Evolutionary conservation across 129 eudicot species (phyloP), one percentile per base, ranked within the genome.

Genomic region (Arctium minus): DNA sequence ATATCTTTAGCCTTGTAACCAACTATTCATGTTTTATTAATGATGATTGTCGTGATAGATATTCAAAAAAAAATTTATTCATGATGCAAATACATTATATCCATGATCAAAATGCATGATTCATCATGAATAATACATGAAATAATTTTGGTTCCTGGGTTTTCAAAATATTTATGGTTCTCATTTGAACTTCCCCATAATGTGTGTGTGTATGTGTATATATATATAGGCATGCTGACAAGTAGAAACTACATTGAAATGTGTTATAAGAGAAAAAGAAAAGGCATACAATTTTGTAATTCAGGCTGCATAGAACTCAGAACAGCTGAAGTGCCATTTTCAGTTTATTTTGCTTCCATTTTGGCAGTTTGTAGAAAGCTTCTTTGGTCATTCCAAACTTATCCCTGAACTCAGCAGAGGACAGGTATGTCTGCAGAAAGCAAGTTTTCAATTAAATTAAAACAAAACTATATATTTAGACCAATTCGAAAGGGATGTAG

Each of bases 321-420:
- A 96, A 96, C 75, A 96, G 79, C 11, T 91, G 88, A 73, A 93
- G 91, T 15, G 96, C 84, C 97, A 89, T 89, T 85, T 96, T 96
- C 27, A 93, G 85, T 91, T 96, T 96, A 82, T 93, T 96, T 78
- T 96, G 99, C 86, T 92, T 96, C 99, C 99, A 96, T 86, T 91
- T 96, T 35, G 99, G 99, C 70, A 93, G 87, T 90, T 90, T 92
- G 82, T 93, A 85, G 84, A 93, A 96, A 36, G 94, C 92, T 42
- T 81, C 87, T 86, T 93, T 96, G 31, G 90, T 13, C 98, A 93
- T 92, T 80, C 94, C 97, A 73, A 96, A 96, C 86, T 96, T 93
- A 89, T 91, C 98, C 77, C 88, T 89, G 92, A 96, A 96, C 85
- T 93, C 99, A 53, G 80, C 89, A 1, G 92, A 85, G n/a, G 99